Conservation (phyloP, 2,329 filamentous ascomycete species). For the Fusarium acutatum region DNA sequence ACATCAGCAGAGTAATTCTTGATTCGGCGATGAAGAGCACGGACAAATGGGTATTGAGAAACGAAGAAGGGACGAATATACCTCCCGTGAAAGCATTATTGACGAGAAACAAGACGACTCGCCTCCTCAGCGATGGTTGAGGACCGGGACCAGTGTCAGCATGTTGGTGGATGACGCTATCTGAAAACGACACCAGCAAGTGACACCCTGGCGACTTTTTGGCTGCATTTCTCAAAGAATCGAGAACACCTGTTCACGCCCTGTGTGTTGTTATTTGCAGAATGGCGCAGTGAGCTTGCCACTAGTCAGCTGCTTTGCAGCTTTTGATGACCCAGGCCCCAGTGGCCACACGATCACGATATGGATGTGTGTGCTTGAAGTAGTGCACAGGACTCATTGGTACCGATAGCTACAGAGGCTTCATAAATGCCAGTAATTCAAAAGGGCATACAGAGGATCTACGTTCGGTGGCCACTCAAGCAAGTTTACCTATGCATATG, state of each 20-base stretch:
- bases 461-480: background rate
- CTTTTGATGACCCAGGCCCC: background rate
- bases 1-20: background rate
- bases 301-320: background rate
- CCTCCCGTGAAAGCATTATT: background rate
- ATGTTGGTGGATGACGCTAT: background rate
- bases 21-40: background rate
- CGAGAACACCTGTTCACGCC: background rate
- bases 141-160: background rate
- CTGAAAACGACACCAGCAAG: background rate
- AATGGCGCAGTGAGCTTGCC: background rate
- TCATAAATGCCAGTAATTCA: background rate
- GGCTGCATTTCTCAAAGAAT: background rate
- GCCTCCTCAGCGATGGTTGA: background rate
- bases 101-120: background rate
- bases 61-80: background rate
- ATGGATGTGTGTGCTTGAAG: background rate
- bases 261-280: background rate
- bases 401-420: background rate
- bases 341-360: background rate
- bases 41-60: background rate
- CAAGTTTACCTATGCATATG: background rate
- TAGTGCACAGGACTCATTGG: background rate
- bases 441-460: background rate
- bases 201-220: background rate